Base-by-base conservation (phyloP, 139 green algal species). In the Chlorella sorokiniana region DNA sequence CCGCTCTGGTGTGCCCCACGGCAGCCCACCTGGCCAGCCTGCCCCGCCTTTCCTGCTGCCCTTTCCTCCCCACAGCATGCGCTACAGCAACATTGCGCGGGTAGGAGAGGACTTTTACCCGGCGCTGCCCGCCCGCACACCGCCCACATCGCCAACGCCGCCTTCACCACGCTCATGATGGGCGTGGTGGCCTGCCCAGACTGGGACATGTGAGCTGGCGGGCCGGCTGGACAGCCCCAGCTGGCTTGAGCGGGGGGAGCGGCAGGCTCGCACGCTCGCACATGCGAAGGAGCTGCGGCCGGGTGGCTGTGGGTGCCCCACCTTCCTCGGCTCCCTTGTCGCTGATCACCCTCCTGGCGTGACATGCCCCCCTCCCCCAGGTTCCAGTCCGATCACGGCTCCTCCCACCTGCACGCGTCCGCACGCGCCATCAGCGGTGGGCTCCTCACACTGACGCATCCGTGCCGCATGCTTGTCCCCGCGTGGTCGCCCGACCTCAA, bases 71-170 rank as follows among this genome's bases (percentile, higher is more conserved):
- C 67, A 22, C 23, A 0, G 22, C 1, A 25, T 31, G 22, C 67
- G 38, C 38, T 54, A 38, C 67, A 5, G 95, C 22, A 89, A 86
- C 2, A 84, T 98, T 10, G 92, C 91, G 3, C 89, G 95, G 31
- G 70, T 78, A 31, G 37, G 70, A 25, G 95, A 99, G 80, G 95
- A 99, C 90, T 91, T 91, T 69, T 91, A 95, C 76, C 88, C 88
- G 0, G 37, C 38, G 0, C 48, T 76, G 51, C 51, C 51, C 0
- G 94, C 95, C 52, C 93, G 38, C 91, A 85, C 78, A 93, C 92
- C 14, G 90, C 94, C 6, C 96, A 99, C 92, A 93, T 99, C 68
- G 91, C 89, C 48, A 95, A 91, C 33, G 96, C 90, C 72, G 91
- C 94, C 42, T 97, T 88, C 91, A 96, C 95, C 88, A 87, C 81